phyloP scores from a whole-genome alignment of 1,284 basidiomycete genomes.

The Coniferiporia weirii region DNA sequence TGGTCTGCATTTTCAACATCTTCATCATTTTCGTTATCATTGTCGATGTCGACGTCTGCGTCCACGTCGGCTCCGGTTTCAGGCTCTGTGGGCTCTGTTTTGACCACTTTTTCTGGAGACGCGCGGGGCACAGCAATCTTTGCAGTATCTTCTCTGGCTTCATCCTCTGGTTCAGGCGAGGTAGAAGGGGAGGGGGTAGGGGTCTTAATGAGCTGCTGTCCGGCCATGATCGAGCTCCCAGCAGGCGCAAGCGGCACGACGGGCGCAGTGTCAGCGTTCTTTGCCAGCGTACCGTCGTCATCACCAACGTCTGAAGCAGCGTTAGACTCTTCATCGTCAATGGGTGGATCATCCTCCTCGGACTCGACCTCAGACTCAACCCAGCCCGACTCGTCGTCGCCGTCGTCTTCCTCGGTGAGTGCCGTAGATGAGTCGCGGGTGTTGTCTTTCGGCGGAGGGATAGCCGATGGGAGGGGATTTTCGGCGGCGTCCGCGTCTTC shows the following conservation, averaged over 20 bases:
- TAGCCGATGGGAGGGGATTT: neutral
- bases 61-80: conserved; percentile 23
- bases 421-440: conserved; percentile 20
- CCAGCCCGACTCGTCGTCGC: neutral
- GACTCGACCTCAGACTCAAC: conserved; percentile 27
- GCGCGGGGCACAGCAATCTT: neutral
- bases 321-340: conserved; percentile 7
- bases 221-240: conserved; percentile 48
- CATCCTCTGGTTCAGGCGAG: conserved; percentile 31
- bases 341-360: conserved; percentile 26
- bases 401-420: conserved; percentile 29
- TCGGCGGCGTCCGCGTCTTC: conserved; percentile 22
- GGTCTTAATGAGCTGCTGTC: conserved; percentile 38
- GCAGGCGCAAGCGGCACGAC: conserved; percentile 39
- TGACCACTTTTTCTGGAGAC: conserved; percentile 23
- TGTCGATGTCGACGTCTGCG: conserved; percentile 22
- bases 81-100: conserved; percentile 26
- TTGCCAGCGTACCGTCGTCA: conserved; percentile 24
- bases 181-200: conserved; percentile 38
- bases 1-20: conserved; percentile 27
- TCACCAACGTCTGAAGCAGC: conserved; percentile 9
- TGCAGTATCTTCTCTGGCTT: conserved; percentile 3
- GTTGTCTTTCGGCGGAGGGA: neutral
- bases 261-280: conserved; percentile 34
- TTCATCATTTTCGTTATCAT: conserved; percentile 25